Percentiles rank a stretch among this genome's conserved stretches.
Conservation (phyloP, 2,329 filamentous ascomycete species). For the Colletotrichum karsti region DNA sequence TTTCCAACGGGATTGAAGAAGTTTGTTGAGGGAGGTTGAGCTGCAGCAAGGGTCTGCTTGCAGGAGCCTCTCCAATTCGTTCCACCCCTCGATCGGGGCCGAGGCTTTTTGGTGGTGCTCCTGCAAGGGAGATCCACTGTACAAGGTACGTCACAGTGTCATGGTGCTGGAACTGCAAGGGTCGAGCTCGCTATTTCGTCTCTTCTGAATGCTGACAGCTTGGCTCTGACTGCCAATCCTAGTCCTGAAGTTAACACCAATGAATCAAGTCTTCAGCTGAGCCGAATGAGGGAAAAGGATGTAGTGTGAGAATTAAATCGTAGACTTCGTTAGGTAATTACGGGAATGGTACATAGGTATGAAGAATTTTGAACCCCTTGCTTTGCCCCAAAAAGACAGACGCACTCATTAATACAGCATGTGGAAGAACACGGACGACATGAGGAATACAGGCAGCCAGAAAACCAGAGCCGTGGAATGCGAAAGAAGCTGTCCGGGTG, state of each 20-base stretch:
- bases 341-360: neutral
- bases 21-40: constrained; percentile 30
- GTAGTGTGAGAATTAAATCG: neutral
- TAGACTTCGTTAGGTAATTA: constrained; percentile 7
- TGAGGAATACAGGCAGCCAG: constrained; percentile 25
- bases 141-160: constrained; percentile 5
- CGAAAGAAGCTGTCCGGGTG: constrained; percentile 31
- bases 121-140: constrained; percentile 8
- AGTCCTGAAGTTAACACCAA: too few species aligned
- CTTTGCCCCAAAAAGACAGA: constrained; percentile 6
- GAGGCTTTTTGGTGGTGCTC: neutral
- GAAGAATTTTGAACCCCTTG: constrained; percentile 9
- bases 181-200: neutral
- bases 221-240: neutral
- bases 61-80: constrained; percentile 1
- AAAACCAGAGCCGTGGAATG: constrained; percentile 28
- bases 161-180: neutral
- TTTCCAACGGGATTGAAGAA: neutral
- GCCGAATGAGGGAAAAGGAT: neutral
- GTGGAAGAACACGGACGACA: constrained; percentile 17
- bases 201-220: neutral
- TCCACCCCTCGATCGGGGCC: constrained; percentile 11
- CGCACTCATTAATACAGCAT: constrained; percentile 36
- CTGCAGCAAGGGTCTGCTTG: constrained; percentile 17
- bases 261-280: neutral